Evolutionary conservation across 208 protist genomes (phyloP), one percentile per base, ranked within the genome.

Genomic region (Crithidia acanthocephali): DNA sequence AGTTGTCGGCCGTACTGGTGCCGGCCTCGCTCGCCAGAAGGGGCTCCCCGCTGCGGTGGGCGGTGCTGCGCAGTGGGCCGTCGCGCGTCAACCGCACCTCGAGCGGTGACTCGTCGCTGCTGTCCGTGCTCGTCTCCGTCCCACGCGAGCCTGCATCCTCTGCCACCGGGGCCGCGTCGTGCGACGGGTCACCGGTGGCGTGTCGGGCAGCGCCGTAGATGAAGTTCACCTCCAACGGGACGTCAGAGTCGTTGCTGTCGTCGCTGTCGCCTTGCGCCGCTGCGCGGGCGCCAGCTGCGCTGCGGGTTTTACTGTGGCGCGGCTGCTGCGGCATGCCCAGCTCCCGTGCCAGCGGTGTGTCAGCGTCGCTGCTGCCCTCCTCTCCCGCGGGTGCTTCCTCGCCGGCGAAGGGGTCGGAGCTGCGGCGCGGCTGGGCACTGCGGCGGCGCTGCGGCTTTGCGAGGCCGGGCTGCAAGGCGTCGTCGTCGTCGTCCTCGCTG

Each of bases 181-280:
- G 13, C 25, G 48, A 44, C 3, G 58, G 51, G n/a, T 55, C 52
- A 30, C 65, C 65, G 28, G 65, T 62, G 35, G 67, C 72, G 23
- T 67, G 65, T 40, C 67, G 44, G 25, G 53, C 37, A 9, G n/a
- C 1, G n/a, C 23, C 37, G 53, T 57, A 72, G 22, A 78, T 51
- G 23, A 74, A 71, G 30, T 28, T 37, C 2, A 76, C 59, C 10
- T 67, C 27, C 8, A 76, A 42, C 18, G 64, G 70, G 1, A 48
- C 48, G n/a, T 81, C 76, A 4, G 70, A 72, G 37, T 81, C 76
- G 23, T 48, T 22, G 13, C 58, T 68, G 47, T 45, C 33, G 53
- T 47, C 37, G 57, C 18, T 61, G 50, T 23, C 47, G 28, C 30
- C 56, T n/a, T 61, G 45, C 40, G 20, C 50, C 20, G 63, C 44